A percentile compares a stretch with the other conserved stretches of the same genome.
Evolutionary conservation across 805 yeast species (phyloP).

Genomic region (Yarrowia deformans): DNA sequence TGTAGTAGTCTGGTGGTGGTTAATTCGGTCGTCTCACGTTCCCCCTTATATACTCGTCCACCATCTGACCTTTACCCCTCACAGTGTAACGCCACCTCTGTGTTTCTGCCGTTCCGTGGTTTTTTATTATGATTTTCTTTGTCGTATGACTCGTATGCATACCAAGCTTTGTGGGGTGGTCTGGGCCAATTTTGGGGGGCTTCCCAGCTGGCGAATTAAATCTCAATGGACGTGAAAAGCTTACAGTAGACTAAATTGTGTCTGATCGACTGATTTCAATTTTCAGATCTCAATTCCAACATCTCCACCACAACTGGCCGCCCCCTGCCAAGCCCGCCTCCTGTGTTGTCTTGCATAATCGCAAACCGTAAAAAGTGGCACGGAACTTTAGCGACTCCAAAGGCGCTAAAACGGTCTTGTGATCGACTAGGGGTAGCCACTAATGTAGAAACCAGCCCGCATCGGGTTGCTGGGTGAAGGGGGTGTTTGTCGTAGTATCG

Average conservation of each 20-base stretch:
- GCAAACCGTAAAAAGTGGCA: slow-evolving; percentile 1
- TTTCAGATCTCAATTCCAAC: not conserved
- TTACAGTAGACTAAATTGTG: not conserved
- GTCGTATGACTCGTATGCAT: slow-evolving; percentile 30
- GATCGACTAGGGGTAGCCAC: not conserved
- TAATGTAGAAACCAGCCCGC: not conserved
- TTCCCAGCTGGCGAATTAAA: not conserved
- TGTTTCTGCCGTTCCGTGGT: not conserved
- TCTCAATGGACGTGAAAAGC: too few species aligned
- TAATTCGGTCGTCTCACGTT: too few species aligned
- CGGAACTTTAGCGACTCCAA: not conserved
- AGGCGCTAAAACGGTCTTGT: slow-evolving; percentile 6
- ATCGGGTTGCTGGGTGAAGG: too few species aligned
- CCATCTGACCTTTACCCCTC: slow-evolving; percentile 10
- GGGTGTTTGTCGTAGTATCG: too few species aligned
- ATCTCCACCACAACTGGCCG: too few species aligned
- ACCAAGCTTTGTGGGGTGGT: slow-evolving; percentile 22
- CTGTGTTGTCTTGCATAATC: slow-evolving; percentile 4
- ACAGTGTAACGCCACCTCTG: slow-evolving; percentile 1
- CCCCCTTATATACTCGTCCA: not conserved
- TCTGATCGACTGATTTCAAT: not conserved
- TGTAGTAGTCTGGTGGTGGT: not conserved
- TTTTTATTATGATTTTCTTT: not conserved
- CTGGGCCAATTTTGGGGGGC: not conserved
- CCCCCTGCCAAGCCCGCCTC: not conserved